Conservation (phyloP, 257 asterid genomes). For the Verbena officinalis region DNA sequence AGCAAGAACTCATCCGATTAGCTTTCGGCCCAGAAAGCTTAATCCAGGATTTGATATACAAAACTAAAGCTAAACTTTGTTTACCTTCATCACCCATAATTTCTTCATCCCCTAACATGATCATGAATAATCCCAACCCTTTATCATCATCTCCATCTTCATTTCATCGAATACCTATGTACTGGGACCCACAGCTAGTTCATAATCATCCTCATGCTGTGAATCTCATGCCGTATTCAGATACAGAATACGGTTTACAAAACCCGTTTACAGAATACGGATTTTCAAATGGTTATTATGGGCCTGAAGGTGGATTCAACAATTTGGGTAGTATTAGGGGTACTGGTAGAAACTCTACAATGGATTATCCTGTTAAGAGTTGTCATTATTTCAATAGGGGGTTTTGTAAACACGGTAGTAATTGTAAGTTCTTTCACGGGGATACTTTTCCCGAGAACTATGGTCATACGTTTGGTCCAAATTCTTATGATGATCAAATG, state of each 20-base stretch:
- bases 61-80: conserved; percentile 35
- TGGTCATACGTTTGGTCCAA: conserved; percentile 34
- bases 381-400: conserved; percentile 72
- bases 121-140: conserved; percentile 21
- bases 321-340: conserved; percentile 35
- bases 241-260: background rate
- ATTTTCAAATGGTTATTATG: conserved; percentile 34
- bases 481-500: conserved; percentile 43
- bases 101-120: conserved; percentile 45
- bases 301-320: conserved; percentile 37
- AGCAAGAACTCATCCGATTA: conserved; percentile 60
- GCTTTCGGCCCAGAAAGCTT: conserved; percentile 58
- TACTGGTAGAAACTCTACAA: conserved; percentile 34
- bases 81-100: conserved; percentile 31
- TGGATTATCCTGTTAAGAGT: conserved; percentile 44
- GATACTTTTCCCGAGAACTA: conserved; percentile 37
- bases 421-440: conserved; percentile 58
- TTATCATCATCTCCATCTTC: conserved; percentile 31
- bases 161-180: conserved; percentile 29
- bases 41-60: conserved; percentile 45
- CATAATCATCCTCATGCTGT: conserved; percentile 14
- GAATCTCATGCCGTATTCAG: conserved; percentile 30
- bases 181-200: conserved; percentile 29
- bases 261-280: conserved; percentile 14
- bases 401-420: conserved; percentile 64